Percentiles rank a stretch among this genome's conserved stretches.
phyloP scores from a whole-genome alignment of 192 early-diverging fungal species.

The Linderina pennispora region DNA sequence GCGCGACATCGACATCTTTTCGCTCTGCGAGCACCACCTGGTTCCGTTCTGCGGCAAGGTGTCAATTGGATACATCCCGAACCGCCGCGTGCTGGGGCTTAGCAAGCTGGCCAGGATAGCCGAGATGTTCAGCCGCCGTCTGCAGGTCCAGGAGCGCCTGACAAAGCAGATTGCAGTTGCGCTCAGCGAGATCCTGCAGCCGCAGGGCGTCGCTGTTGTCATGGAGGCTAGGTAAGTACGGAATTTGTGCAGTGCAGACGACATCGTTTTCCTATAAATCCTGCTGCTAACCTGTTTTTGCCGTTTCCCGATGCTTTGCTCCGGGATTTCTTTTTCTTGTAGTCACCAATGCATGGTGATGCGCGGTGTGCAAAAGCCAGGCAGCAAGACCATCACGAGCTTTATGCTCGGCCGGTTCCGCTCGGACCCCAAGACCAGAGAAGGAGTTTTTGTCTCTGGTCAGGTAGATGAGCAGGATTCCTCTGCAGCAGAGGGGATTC shows the following conservation, averaged over 20 bases:
- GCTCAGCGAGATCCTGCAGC: slow-evolving; percentile 85
- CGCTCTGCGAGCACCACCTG: slow-evolving; percentile 98
- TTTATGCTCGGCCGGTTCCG: slow-evolving; percentile 95
- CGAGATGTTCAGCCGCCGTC: slow-evolving; percentile 93
- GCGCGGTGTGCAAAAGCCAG: slow-evolving; percentile 96
- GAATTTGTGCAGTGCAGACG: slow-evolving; percentile 1
- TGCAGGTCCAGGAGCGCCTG: slow-evolving; percentile 97
- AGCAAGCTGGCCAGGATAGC: slow-evolving; percentile 97
- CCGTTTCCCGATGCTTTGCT: background rate
- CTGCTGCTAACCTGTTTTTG: background rate
- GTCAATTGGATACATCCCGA: slow-evolving; percentile 95
- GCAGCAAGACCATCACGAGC: slow-evolving; percentile 88
- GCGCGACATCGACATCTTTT: slow-evolving; percentile 92
- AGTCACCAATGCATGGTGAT: slow-evolving; percentile 96
- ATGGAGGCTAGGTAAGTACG: slow-evolving; percentile 83
- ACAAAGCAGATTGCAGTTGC: slow-evolving; percentile 96
- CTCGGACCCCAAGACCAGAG: slow-evolving; percentile 83
- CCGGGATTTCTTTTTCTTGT: slow-evolving; percentile 1
- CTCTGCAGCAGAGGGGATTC: no score
- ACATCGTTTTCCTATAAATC: no score
- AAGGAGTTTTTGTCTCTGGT: slow-evolving; percentile 93
- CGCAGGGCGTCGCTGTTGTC: slow-evolving; percentile 94
- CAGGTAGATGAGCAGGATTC: no score
- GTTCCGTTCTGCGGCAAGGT: slow-evolving; percentile 98
- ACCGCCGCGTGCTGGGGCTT: slow-evolving; percentile 89